A percentile compares a stretch with the other conserved stretches of the same genome.
phyloP scores from a whole-genome alignment of 345 rosid genomes.

The Heritiera fomes region DNA sequence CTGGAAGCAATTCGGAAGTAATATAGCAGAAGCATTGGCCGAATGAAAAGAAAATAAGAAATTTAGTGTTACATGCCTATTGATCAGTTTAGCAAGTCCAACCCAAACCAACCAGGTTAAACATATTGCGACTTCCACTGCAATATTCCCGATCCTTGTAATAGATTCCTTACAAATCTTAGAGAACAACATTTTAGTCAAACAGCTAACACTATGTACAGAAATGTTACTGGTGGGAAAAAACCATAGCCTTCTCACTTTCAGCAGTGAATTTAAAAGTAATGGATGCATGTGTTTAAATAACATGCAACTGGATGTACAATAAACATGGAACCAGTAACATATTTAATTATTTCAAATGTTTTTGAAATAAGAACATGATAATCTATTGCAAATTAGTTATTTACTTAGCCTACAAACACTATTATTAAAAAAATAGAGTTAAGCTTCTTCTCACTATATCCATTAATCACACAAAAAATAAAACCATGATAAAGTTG shows the following conservation, averaged over 20 bases:
- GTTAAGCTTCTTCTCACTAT: background rate
- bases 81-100: background rate
- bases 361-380: background rate
- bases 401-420: background rate
- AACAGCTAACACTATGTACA: background rate
- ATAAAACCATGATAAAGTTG: background rate
- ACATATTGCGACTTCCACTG: background rate
- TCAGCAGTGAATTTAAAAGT: background rate
- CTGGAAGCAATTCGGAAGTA: background rate
- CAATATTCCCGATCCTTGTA: background rate
- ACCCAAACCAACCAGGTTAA: background rate
- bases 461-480: background rate
- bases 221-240: background rate
- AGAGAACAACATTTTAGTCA: background rate
- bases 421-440: background rate
- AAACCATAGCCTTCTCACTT: background rate
- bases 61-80: background rate
- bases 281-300: background rate
- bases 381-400: background rate
- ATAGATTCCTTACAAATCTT: background rate
- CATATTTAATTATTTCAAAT: background rate
- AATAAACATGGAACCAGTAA: background rate
- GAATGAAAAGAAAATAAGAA: background rate
- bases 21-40: background rate
- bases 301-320: background rate